These are phyloP conservation scores for Candida pseudofarinosa DNA, from an alignment of 805 yeast genomes.

Conservation along the genomic window DNA sequence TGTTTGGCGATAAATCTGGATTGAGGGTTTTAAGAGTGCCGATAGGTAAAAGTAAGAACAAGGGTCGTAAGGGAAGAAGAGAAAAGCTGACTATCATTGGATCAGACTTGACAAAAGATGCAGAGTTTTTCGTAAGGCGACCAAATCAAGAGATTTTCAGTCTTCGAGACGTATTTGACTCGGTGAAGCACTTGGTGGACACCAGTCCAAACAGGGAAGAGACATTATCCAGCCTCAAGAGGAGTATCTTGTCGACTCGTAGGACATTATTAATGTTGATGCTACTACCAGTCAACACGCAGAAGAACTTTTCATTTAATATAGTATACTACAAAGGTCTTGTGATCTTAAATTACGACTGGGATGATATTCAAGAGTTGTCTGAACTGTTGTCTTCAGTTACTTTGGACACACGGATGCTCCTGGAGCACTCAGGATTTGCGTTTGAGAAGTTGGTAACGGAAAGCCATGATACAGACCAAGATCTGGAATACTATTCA, in stretches of 20 bases:
- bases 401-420: conserved; percentile 2
- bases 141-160: conserved; percentile 10
- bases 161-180: conserved; percentile 12
- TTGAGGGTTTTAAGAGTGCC: conserved; percentile 5
- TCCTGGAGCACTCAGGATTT: conserved; percentile 19
- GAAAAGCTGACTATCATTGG: conserved; percentile 12
- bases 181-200: conserved; percentile 8
- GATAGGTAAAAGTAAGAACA: conserved; percentile 2
- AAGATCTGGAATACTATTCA: conserved; percentile 10
- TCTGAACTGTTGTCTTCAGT: background rate
- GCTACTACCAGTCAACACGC: conserved; percentile 15
- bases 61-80: background rate
- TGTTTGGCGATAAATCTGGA: conserved; percentile 8
- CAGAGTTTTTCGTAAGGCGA: conserved; percentile 9
- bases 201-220: conserved; percentile 2
- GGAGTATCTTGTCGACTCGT: conserved; percentile 13
- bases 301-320: conserved; percentile 11
- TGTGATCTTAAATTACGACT: conserved; percentile 17
- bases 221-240: conserved; percentile 2
- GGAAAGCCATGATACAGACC: background rate
- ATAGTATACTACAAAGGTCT: conserved; percentile 15
- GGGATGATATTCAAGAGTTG: conserved; percentile 7
- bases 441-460: conserved; percentile 19
- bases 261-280: conserved; percentile 16
- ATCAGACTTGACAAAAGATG: conserved; percentile 15